These are phyloP conservation scores for Parietichytrium sp. DNA, from an alignment of 108 stramenopile species.

Conservation along the genomic window DNA sequence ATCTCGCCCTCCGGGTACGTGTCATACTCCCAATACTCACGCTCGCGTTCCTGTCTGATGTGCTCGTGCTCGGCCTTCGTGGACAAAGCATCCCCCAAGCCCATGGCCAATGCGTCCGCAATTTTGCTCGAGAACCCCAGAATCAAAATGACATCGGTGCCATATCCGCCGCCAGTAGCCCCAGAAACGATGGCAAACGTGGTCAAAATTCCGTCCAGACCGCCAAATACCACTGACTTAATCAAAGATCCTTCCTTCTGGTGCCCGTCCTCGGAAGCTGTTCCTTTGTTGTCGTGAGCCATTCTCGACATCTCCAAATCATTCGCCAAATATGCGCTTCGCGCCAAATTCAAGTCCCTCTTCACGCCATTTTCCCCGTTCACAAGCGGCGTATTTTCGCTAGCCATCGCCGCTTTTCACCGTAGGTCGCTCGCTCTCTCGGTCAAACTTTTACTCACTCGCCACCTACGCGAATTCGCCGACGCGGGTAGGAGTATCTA, in stretches of 20 bases:
- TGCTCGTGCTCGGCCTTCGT: slow-evolving; percentile 91
- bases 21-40: slow-evolving; percentile 92
- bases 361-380: neutral
- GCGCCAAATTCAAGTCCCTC: neutral
- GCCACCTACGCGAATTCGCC: no score
- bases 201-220: slow-evolving; percentile 94
- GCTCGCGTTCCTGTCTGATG: slow-evolving; percentile 77
- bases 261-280: slow-evolving; percentile 34
- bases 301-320: neutral
- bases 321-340: neutral
- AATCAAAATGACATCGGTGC: slow-evolving; percentile 79
- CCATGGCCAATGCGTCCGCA: slow-evolving; percentile 94
- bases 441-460: no score
- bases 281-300: neutral
- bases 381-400: slow-evolving; percentile 16
- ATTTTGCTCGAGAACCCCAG: slow-evolving; percentile 93
- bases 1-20: slow-evolving; percentile 91
- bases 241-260: slow-evolving; percentile 3
- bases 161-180: slow-evolving; percentile 82
- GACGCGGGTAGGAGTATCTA: no score
- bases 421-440: no score
- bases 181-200: slow-evolving; percentile 96
- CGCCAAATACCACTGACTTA: slow-evolving; percentile 76
- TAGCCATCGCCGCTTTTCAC: no score
- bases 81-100: slow-evolving; percentile 94